A percentile compares a stretch with the other conserved stretches of the same genome.
These are phyloP conservation scores for Lodderomyces theae DNA, from an alignment of 1,139 yeast species.

Conservation along the genomic window DNA sequence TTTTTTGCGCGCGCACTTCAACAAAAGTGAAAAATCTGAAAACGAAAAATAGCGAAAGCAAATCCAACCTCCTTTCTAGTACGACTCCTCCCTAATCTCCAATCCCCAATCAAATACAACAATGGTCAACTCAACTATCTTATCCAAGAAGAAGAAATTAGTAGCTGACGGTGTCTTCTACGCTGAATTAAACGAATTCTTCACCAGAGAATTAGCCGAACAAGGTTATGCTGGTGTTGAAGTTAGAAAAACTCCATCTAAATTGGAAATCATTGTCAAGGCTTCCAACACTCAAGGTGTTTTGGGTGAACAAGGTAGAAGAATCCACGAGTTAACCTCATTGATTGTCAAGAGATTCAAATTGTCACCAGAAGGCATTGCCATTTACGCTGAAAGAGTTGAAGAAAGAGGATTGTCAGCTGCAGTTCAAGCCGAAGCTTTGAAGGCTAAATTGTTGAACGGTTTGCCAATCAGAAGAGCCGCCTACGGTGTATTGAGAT, in stretches of 20 bases:
- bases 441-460: constrained; percentile 95
- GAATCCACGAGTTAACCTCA: constrained; percentile 98
- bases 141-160: constrained; percentile 83
- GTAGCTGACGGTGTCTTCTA: constrained; percentile 99
- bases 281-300: constrained; percentile 99
- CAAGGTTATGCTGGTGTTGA: constrained; percentile 99
- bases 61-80: too few relatives aligned
- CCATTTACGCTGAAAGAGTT: constrained; percentile 97
- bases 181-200: constrained; percentile 99
- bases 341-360: constrained; percentile 98
- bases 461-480: constrained; percentile 99
- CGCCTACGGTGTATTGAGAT: constrained; percentile 99
- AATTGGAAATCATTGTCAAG: constrained; percentile 97
- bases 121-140: constrained; percentile 49
- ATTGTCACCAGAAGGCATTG: constrained; percentile 91
- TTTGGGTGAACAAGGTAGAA: constrained; percentile 99
- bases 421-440: constrained; percentile 99
- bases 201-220: constrained; percentile 99
- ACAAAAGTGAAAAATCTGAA: background rate
- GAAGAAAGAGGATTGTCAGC: constrained; percentile 99
- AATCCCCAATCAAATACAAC: too few relatives aligned
- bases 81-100: too few relatives aligned
- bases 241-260: constrained; percentile 98
- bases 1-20: constrained; percentile 1
- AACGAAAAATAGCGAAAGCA: background rate